Evolutionary conservation across 805 yeast genomes (phyloP), one percentile per base, ranked within the genome.

Genomic region (Pichia sporocuriosa): DNA sequence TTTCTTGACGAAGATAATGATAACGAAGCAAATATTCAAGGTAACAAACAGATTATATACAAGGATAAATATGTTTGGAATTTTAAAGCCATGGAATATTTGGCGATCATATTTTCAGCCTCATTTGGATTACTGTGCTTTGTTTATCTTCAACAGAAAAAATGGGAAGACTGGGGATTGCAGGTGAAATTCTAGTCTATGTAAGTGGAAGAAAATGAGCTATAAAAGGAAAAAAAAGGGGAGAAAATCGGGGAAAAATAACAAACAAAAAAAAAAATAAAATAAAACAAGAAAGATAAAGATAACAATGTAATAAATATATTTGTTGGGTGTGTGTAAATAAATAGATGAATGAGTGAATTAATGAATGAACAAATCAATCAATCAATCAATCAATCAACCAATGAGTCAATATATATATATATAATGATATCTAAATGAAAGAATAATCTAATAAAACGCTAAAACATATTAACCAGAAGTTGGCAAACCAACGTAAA

Each of bases 401-500:
- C n/a, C 16, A 9, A 29, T 29, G 19, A 25, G 23, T 19, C 17
- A 32, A 32, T 30, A 29, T 34, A 34, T 22, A 31, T 33, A 26
- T 6, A 20, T 26, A 35, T 24, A 25, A 11, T 12, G 29, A 26
- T 13, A 17, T 8, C 23, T 15, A 11, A 7, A 21, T 16, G 22
- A 9, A 11, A 8, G 21, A 30, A 17, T 30, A 30, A 17, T 17
- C 16, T n/a, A 27, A 4, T 21, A 16, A 21, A 20, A 19, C 10
- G n/a, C 25, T 7, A n/a, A 11, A 22, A 20, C 4, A 17, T 19
- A 7, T 26, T 42, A 59, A 44, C 97, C 97, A 22, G 96, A 84
- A 29, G 97, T 89, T 57, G 97, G 97, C 54, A 90, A 75, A 6
- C 98, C 98, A 45, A 87, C 78, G 54, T 77, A 77, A n/a, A 88